These are phyloP conservation scores for Malassezia caprae DNA, from an alignment of 1,284 basidiomycete species.

Conservation along the genomic window DNA sequence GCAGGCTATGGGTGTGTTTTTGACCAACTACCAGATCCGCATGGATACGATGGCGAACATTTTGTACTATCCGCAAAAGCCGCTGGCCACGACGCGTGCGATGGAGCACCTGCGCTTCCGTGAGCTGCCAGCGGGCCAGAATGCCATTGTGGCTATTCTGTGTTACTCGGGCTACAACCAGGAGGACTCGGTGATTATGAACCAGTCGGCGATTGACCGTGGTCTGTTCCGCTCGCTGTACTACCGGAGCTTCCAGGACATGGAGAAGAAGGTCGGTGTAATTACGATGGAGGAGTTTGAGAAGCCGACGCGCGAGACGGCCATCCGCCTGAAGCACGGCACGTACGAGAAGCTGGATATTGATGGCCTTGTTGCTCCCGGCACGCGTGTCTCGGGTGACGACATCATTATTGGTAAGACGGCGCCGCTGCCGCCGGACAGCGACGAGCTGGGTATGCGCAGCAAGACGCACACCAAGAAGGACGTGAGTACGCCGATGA, in stretches of 20 bases:
- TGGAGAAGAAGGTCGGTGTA: constrained; percentile 92
- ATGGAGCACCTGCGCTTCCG: constrained; percentile 99
- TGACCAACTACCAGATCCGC: constrained; percentile 92
- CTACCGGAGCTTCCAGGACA: constrained; percentile 91
- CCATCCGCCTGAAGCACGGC: constrained; percentile 91
- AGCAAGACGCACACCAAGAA: constrained; percentile 79
- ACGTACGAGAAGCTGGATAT: constrained; percentile 97
- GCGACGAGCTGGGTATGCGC: constrained; percentile 89
- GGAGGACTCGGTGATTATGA: constrained; percentile 99
- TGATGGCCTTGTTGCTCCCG: constrained; percentile 88
- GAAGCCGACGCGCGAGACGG: constrained; percentile 85
- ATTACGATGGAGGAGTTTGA: constrained; percentile 79
- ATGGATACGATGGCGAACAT: constrained; percentile 60
- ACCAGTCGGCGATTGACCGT: constrained; percentile 94
- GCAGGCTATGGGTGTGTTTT: constrained; percentile 96
- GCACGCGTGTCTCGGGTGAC: constrained; percentile 86
- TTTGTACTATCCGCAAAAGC: constrained; percentile 97
- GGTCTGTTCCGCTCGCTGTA: constrained; percentile 97
- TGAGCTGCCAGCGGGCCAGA: constrained; percentile 92
- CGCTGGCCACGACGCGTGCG: constrained; percentile 89
- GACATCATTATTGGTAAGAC: constrained; percentile 99
- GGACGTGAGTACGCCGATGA: constrained; percentile 92
- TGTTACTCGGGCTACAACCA: constrained; percentile 99
- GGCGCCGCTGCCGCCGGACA: constrained; percentile 88
- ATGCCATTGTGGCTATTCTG: constrained; percentile 93